These are phyloP conservation scores for Pulchroboletus neoregius DNA, from an alignment of 1,284 basidiomycete species.

Conservation along the genomic window DNA sequence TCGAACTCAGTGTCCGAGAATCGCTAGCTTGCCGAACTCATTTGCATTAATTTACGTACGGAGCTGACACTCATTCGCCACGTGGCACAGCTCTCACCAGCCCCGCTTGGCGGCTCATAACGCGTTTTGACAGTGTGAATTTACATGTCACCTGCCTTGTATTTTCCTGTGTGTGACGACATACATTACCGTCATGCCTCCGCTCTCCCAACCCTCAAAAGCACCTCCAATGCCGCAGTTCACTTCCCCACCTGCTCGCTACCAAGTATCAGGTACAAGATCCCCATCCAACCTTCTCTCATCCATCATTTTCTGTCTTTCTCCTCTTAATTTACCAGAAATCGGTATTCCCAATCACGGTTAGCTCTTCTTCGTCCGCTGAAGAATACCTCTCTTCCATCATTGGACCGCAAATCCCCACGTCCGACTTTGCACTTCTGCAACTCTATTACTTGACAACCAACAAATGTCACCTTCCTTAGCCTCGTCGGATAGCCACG, in stretches of 20 bases:
- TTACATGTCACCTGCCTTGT: slow-evolving; percentile 16
- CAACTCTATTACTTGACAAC: slow-evolving; percentile 32
- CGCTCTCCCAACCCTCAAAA: slow-evolving; percentile 26
- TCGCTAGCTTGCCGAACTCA: not conserved
- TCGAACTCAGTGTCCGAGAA: slow-evolving; percentile 2
- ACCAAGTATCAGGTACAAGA: slow-evolving; percentile 18
- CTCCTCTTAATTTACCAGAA: slow-evolving; percentile 20
- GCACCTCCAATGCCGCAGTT: slow-evolving; percentile 3
- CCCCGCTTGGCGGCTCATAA: slow-evolving; percentile 7
- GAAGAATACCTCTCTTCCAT: slow-evolving; percentile 22
- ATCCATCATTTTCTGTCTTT: slow-evolving; percentile 11
- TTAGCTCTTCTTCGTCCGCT: slow-evolving; percentile 12
- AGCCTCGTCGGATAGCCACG: slow-evolving; percentile 6
- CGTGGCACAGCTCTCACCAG: slow-evolving; percentile 18
- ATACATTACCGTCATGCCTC: slow-evolving; percentile 27
- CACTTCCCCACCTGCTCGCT: not conserved
- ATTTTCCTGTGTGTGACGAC: slow-evolving; percentile 29
- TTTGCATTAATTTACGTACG: slow-evolving; percentile 14
- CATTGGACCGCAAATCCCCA: slow-evolving; percentile 32
- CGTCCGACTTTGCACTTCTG: too few species aligned
- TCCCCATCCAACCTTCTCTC: slow-evolving; percentile 21
- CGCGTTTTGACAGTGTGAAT: slow-evolving; percentile 30
- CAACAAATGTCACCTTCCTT: slow-evolving; percentile 35
- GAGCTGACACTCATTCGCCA: slow-evolving; percentile 12
- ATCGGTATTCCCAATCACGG: slow-evolving; percentile 20